These are phyloP conservation scores for Xerophyta viscosa DNA, from an alignment of 106 monocot species.

Conservation along the genomic window DNA sequence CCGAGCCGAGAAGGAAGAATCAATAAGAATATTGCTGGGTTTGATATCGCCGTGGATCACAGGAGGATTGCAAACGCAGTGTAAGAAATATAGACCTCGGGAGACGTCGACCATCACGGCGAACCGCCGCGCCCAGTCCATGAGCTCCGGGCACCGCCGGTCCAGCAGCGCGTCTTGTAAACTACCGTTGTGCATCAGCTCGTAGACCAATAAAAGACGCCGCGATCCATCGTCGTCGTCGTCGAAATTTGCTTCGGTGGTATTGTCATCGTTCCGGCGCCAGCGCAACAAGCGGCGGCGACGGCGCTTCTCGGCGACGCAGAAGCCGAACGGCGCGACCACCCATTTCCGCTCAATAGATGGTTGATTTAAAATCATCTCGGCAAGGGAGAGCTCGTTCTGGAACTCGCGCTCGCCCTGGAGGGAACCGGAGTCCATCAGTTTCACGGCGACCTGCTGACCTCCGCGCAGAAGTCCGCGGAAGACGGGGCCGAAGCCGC, in stretches of 20 bases:
- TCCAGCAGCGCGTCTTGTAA: conserved; percentile 75
- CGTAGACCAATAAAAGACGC: conserved; percentile 57
- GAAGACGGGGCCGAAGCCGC: conserved; percentile 68
- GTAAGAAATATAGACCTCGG: conserved; percentile 62
- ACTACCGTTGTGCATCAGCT: conserved; percentile 81
- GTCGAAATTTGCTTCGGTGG: conserved; percentile 5
- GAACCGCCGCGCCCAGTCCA: conserved; percentile 48
- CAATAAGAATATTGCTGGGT: conserved; percentile 91
- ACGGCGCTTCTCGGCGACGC: neutral
- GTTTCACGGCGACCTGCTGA: conserved; percentile 61
- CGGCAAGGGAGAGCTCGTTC: conserved; percentile 74
- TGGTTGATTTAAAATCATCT: conserved; percentile 12
- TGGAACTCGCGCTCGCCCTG: conserved; percentile 88
- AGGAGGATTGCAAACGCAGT: conserved; percentile 49
- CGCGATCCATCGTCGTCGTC: conserved; percentile 7
- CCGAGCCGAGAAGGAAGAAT: conserved; percentile 52
- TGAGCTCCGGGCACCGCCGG: conserved; percentile 48
- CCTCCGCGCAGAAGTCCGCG: conserved; percentile 38
- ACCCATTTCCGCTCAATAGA: conserved; percentile 16
- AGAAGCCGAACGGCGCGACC: conserved; percentile 51
- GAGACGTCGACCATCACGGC: conserved; percentile 56
- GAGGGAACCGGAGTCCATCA: conserved; percentile 84
- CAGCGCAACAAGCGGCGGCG: neutral
- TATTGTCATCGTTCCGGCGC: neutral
- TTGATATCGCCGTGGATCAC: conserved; percentile 93